phyloP scores from a whole-genome alignment of 1,139 yeast species.

The Candida albicans region DNA sequence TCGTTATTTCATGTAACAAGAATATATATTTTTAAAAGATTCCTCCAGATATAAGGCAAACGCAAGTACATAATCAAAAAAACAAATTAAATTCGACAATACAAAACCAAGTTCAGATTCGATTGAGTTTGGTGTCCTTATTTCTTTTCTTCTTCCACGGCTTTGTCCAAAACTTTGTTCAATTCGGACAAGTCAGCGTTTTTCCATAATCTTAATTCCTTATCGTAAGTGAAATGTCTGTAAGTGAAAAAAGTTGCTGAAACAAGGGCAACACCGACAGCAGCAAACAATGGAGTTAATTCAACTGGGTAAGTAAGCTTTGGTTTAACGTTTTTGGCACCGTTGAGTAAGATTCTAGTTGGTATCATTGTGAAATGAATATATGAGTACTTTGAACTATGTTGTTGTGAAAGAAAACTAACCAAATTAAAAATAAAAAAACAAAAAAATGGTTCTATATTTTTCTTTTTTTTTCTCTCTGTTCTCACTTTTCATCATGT shows the following conservation, averaged over 20 bases:
- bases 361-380: constrained; percentile 47
- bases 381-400: background rate
- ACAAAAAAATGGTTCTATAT: constrained; percentile 4
- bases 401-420: background rate
- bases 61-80: background rate
- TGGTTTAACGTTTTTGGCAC: constrained; percentile 32
- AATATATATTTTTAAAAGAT: background rate
- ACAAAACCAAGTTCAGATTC: background rate
- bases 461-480: background rate
- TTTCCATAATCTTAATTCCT: constrained; percentile 68
- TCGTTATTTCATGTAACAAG: background rate
- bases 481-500: constrained; percentile 2
- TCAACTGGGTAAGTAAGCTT: constrained; percentile 58
- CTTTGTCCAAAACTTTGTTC: constrained; percentile 59
- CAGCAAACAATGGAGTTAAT: constrained; percentile 69
- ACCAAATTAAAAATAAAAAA: too few relatives aligned
- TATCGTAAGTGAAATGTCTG: constrained; percentile 70
- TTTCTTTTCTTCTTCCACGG: constrained; percentile 34
- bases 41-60: background rate
- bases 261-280: constrained; percentile 60
- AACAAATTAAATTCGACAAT: background rate
- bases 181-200: constrained; percentile 59
- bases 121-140: constrained; percentile 3
- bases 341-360: constrained; percentile 51
- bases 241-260: constrained; percentile 71